Conservation (phyloP, 2,329 filamentous ascomycete genomes). For the Ceratocystis diversiconidia region DNA sequence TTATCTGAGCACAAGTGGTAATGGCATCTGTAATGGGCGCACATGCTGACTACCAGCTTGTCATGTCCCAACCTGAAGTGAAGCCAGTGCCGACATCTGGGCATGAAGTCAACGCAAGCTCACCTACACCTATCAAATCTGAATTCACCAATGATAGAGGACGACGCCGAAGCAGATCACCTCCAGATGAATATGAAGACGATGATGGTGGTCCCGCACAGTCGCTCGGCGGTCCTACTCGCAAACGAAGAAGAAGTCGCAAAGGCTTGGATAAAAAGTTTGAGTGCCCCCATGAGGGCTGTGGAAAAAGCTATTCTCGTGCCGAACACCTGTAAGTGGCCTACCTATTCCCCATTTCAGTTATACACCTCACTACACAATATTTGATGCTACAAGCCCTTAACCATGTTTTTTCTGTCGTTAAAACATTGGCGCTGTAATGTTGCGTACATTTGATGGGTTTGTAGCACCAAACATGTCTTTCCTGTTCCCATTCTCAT, state of each 20-base stretch:
- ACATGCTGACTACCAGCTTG: conserved; percentile 7
- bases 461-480: neutral
- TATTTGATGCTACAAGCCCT: neutral
- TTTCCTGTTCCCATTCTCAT: neutral
- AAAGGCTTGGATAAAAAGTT: conserved; percentile 72
- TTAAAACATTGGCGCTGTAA: neutral
- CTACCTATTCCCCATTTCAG: neutral
- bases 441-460: neutral
- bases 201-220: conserved; percentile 26
- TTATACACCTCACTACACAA: conserved; percentile 17
- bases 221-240: conserved; percentile 38
- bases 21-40: conserved; percentile 11
- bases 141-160: conserved; percentile 30
- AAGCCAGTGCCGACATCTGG: neutral
- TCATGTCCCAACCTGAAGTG: conserved; percentile 3
- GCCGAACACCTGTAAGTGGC: conserved; percentile 74
- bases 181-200: conserved; percentile 30
- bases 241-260: conserved; percentile 55
- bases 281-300: conserved; percentile 71
- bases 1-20: neutral
- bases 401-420: neutral
- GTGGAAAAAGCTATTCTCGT: conserved; percentile 90
- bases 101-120: neutral
- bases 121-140: conserved; percentile 23
- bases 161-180: conserved; percentile 31